A percentile compares a stretch with the other conserved stretches of the same genome.
These are phyloP conservation scores for Cyclotella cryptica DNA, from an alignment of 108 stramenopile genomes.

Conservation along the genomic window DNA sequence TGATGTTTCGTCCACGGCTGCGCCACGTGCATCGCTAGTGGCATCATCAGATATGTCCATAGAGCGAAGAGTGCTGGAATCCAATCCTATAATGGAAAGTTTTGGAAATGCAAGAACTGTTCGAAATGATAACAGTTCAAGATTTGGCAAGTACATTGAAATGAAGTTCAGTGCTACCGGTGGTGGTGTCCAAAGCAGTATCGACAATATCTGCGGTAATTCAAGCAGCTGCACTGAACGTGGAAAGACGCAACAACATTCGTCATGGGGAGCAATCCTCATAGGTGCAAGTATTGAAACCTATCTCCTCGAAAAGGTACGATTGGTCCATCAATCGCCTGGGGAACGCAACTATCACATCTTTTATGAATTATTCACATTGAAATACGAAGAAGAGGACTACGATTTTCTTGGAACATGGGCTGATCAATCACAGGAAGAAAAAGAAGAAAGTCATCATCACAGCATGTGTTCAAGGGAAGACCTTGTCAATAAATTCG, in stretches of 20 bases:
- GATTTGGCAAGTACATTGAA: slow-evolving; percentile 86
- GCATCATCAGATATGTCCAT: slow-evolving; percentile 40
- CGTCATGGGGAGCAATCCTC: slow-evolving; percentile 26
- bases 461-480: neutral
- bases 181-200: neutral
- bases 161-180: slow-evolving; percentile 42
- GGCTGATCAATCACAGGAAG: neutral
- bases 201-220: neutral
- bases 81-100: slow-evolving; percentile 92
- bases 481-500: slow-evolving; percentile 26
- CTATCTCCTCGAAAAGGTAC: slow-evolving; percentile 84
- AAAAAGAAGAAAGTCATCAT: neutral
- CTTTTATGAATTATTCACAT: slow-evolving; percentile 71
- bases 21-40: neutral
- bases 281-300: slow-evolving; percentile 81
- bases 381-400: slow-evolving; percentile 44
- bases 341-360: slow-evolving; percentile 87
- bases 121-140: slow-evolving; percentile 88
- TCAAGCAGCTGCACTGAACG: neutral
- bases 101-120: slow-evolving; percentile 95
- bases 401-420: neutral
- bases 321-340: slow-evolving; percentile 63
- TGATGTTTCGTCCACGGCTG: neutral
- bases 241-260: neutral
- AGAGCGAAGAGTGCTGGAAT: slow-evolving; percentile 83